Evolutionary conservation across 148 eudicot species (phyloP).

Genomic region (Spergularia marina): DNA sequence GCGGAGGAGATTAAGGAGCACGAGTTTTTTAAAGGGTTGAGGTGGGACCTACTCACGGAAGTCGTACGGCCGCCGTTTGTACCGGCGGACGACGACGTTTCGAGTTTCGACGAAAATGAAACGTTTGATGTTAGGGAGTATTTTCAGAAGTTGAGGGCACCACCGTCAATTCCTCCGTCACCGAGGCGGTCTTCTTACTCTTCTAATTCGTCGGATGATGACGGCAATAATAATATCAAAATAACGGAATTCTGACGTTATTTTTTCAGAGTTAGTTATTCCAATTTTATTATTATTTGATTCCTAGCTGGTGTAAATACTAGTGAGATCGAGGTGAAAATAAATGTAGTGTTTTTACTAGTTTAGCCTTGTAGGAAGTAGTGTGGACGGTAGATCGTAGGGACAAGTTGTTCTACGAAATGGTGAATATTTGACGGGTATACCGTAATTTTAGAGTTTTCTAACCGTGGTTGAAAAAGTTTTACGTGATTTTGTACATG

Average conservation of each 20-base stretch:
- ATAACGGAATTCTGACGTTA: conserved; percentile 47
- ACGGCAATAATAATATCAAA: conserved; percentile 26
- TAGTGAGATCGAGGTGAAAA: conserved; percentile 17
- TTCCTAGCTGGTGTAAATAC: too few relatives aligned
- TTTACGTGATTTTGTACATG: conserved; percentile 27
- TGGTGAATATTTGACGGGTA: conserved; percentile 21
- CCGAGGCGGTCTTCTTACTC: conserved; percentile 6
- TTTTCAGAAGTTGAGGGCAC: conserved; percentile 36
- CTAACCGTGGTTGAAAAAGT: background rate
- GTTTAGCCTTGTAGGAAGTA: background rate
- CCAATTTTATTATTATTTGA: too few relatives aligned
- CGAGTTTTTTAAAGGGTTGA: conserved; percentile 61
- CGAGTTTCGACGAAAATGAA: conserved; percentile 4
- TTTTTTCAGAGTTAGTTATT: conserved; percentile 6
- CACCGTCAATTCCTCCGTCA: conserved; percentile 29
- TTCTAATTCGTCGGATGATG: conserved; percentile 6
- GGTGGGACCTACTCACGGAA: conserved; percentile 70
- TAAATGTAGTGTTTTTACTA: conserved; percentile 23
- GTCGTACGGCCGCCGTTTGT: conserved; percentile 74
- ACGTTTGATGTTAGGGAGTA: conserved; percentile 49
- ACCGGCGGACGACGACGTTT: conserved; percentile 36
- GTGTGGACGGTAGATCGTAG: conserved; percentile 15
- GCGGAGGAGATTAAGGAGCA: conserved; percentile 69
- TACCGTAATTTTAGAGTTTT: conserved; percentile 2
- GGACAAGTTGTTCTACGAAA: conserved; percentile 6